Evolutionary conservation across 768 basidiomycete genomes (phyloP), one percentile per base, ranked within the genome.

Genomic region (Mycena polygramma): DNA sequence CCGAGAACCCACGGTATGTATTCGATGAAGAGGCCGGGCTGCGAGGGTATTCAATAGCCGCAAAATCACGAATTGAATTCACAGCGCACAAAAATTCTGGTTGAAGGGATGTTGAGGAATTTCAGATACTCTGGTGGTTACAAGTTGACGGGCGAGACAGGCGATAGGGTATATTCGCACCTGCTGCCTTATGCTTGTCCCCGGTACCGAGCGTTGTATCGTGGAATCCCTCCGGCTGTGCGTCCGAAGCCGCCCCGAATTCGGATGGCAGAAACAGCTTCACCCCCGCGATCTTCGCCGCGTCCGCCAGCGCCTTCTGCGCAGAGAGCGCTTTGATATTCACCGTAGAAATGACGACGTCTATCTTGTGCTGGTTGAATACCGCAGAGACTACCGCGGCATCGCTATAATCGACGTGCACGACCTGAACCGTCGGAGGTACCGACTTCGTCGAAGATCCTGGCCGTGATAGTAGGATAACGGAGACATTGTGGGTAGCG

Each of bases 401-500:
- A 9, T 54, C 30, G 52, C 15, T 54, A 13, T 30, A 35, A 30
- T 54, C 52, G 17, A 54, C 52, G 7, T 54, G 30, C 14, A 35
- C 52, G 7, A 54, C 13, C 52, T 54, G 14, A 17, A 54, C 52
- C 15, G 30, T 26, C 14, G 52, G 19, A 17, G 52, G 52, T 13
- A 35, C 26, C 8, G 14, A 3, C 35, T 54, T 45, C 8, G 15
- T 36, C 10, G 43, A 35, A 13, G 71, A 66, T 11, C 72, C 59
- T 24, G 69, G 53, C 41, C 74, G 69, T 19, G 72, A 64, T 51
- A 77, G 70, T 8, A 73, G 66, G 46, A 77, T 49, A 36, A 70
- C 41, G 11, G 69, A 52, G 15, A 68, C 65, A 26, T 39, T 39
- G 7, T 94, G 74, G 85, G 90, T 63, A 70, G 92, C 30, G 87